A percentile compares a stretch with the other conserved stretches of the same genome.
Conservation (phyloP, 1,284 basidiomycete species). For the Cystobasidium slooffiae region DNA sequence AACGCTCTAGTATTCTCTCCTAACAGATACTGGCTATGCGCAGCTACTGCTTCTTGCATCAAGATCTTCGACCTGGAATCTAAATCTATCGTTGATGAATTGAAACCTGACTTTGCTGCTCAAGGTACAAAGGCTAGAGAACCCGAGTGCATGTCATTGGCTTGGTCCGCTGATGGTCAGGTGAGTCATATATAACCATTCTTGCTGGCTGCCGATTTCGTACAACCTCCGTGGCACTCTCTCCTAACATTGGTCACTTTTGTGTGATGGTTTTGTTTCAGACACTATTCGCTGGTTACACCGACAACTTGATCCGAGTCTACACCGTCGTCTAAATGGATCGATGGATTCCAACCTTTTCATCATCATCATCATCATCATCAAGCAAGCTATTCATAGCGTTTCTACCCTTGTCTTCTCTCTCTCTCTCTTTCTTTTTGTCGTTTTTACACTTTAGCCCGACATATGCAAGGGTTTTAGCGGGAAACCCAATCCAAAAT, state of each 20-base stretch:
- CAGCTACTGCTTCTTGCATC: slow-evolving; percentile 95
- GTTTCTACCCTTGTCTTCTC: too few relatives aligned
- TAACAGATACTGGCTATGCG: slow-evolving; percentile 98
- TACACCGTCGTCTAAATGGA: slow-evolving; percentile 72
- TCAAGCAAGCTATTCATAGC: too few relatives aligned
- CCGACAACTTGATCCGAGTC: slow-evolving; percentile 83
- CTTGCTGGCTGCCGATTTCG: not conserved
- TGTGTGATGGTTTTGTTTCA: not conserved
- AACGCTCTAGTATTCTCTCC: slow-evolving; percentile 99
- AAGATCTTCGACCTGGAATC: slow-evolving; percentile 85
- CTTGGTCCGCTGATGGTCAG: slow-evolving; percentile 95
- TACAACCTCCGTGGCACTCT: not conserved
- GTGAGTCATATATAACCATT: slow-evolving; percentile 58
- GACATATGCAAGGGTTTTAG: too few relatives aligned
- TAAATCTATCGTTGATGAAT: slow-evolving; percentile 97
- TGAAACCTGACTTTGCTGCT: slow-evolving; percentile 88
- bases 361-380: too few relatives aligned
- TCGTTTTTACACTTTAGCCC: too few relatives aligned
- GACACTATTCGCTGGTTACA: slow-evolving; percentile 93
- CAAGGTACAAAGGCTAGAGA: slow-evolving; percentile 77
- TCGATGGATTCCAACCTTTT: not conserved
- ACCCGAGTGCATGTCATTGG: slow-evolving; percentile 95
- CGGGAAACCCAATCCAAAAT: too few relatives aligned
- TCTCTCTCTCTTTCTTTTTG: too few relatives aligned
- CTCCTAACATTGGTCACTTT: not conserved